Evolutionary conservation across 2,329 filamentous ascomycete species (phyloP).

Genomic region (Verticillium dahliae): DNA sequence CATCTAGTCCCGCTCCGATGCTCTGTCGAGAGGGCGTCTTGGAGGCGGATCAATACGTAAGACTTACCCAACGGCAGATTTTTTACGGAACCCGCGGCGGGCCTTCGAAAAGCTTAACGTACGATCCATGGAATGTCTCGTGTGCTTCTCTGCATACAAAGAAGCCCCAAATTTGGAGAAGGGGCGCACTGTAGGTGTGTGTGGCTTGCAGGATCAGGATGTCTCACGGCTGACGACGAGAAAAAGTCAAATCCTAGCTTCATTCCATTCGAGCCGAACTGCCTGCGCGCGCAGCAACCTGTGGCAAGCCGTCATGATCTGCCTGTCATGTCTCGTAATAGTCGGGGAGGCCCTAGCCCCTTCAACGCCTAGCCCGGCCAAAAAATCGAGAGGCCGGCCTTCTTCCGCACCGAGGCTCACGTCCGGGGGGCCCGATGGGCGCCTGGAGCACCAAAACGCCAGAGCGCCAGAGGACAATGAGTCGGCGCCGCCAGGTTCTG

Average conservation of each 20-base stretch:
- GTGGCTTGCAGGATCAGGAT: neutral
- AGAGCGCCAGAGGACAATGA: neutral
- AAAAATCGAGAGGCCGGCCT: neutral
- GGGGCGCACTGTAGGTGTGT: neutral
- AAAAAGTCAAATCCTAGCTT: neutral
- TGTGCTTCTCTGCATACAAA: too few relatives aligned
- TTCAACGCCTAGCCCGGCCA: too few relatives aligned
- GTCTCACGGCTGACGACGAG: neutral
- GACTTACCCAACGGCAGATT: neutral
- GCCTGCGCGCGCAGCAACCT: neutral
- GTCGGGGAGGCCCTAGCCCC: too few relatives aligned
- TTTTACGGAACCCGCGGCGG: neutral
- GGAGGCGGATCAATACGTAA: neutral
- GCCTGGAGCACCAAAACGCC: neutral
- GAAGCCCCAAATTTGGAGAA: neutral
- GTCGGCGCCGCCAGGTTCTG: neutral
- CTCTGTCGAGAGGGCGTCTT: too few relatives aligned
- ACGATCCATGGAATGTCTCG: neutral
- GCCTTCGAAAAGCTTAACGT: neutral
- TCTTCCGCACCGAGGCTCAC: neutral
- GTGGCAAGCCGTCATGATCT: neutral
- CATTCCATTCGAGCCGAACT: neutral
- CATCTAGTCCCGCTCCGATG: too few relatives aligned
- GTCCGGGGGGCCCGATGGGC: neutral
- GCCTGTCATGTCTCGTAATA: neutral